Base-by-base conservation (phyloP, 768 basidiomycete species). In the Piloderma croceum region DNA sequence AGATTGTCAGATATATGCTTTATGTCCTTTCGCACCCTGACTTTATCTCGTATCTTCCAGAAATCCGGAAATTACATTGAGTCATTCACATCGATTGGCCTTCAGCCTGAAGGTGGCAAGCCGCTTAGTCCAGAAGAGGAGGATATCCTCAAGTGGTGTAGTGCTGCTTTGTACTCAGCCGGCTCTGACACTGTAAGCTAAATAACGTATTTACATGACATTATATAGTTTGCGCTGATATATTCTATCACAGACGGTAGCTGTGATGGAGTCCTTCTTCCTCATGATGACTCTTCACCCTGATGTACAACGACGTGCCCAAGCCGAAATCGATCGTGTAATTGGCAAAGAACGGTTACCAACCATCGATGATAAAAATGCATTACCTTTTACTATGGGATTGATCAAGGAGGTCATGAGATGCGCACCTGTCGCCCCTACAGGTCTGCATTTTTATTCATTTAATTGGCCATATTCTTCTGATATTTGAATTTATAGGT, bases 41-140 rank as follows among this genome's bases (percentile, higher is more conserved):
- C 23, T 37, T 20, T 9, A 22, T 21, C 2, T 25, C 29, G 4
- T 11, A 36, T 10, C 20, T 45, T 23, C 39, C 41, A 56, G 56
- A 51, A 42, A 4, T 38, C 50, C 18, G 57, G 61, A 21, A 50
- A 44, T 6, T 54, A 50, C 31, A 34, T 49, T 36, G 56, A 60
- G 11, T 64, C 63, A 7, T 67, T 66, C 43, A 56, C 53, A 21
- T 66, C 63, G 1, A 59, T 59, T 21, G 54, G 61, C 34, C 47
- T 65, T 24, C 42, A 44, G n/a, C 34, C 41, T 10, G 54, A 60
- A 10, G 52, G 49, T 25, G 59, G 52, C 17, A 44, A 47, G 25
- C 34, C 34, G 6, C n/a, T n/a, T n/a, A n/a, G n/a, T n/a, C n/a
- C n/a, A n/a, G 27, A 29, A 29, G 27, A 29, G 27, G 15, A 29